Conservation (phyloP, 768 basidiomycete genomes). For the Naganishia vaughanmartiniae region DNA sequence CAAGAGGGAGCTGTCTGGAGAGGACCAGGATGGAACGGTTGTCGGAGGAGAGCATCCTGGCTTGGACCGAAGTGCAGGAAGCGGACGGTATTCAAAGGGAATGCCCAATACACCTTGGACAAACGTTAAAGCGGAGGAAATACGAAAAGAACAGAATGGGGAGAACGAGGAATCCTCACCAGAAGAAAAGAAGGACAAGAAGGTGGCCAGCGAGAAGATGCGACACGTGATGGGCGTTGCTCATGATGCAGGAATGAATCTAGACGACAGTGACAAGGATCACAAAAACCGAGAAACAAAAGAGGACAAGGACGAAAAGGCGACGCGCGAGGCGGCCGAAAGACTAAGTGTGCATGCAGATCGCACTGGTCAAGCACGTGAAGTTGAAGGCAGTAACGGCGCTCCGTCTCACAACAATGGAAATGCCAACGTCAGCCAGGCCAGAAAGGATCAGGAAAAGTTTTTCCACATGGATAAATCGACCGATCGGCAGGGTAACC, state of each 20-base stretch:
- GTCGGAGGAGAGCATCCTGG: slow-evolving; percentile 27
- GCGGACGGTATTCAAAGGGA: slow-evolving; percentile 17
- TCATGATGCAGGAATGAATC: neutral
- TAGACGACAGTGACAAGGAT: neutral
- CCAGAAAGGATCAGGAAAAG: slow-evolving; percentile 24
- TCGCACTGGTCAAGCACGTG: slow-evolving; percentile 11
- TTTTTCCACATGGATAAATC: slow-evolving; percentile 5
- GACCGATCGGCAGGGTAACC: neutral
- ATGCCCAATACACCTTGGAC: slow-evolving; percentile 29
- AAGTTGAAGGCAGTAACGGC: slow-evolving; percentile 26
- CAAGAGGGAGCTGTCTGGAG: neutral
- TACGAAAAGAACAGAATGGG: slow-evolving; percentile 4
- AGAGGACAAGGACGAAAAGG: slow-evolving; percentile 39
- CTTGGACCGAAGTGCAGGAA: slow-evolving; percentile 13
- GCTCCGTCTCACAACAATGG: slow-evolving; percentile 29
- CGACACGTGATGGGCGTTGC: slow-evolving; percentile 18
- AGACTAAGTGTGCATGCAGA: slow-evolving; percentile 18
- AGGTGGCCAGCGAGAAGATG: slow-evolving; percentile 14
- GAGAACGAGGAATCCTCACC: neutral
- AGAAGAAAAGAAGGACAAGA: slow-evolving; percentile 11
- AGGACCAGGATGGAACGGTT: neutral
- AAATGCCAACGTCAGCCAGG: neutral
- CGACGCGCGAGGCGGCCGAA: slow-evolving; percentile 9
- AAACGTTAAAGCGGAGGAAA: slow-evolving; percentile 9
- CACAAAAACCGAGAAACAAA: slow-evolving; percentile 37